Conservation (phyloP, 73 alveolate genomes). For the Tetrahymena elliotti region DNA sequence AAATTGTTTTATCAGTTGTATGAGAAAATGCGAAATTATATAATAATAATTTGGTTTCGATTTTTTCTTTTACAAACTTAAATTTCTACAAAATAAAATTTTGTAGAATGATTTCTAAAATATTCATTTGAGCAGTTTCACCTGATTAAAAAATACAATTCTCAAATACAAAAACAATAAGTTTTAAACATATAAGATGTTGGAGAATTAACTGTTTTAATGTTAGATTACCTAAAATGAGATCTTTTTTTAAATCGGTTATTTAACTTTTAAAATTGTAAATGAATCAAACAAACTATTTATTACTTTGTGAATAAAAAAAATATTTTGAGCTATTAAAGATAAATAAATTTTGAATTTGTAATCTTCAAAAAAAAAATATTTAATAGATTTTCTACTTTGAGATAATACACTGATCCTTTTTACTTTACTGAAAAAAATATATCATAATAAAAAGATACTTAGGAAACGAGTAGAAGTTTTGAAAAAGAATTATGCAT, state of each 20-base stretch:
- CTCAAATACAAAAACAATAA: neutral
- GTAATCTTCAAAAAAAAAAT: neutral
- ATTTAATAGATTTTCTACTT: too few relatives aligned
- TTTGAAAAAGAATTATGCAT: neutral
- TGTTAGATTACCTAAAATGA: neutral
- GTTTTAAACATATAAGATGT: neutral
- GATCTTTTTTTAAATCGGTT: neutral
- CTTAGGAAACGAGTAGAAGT: neutral
- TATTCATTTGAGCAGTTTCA: neutral
- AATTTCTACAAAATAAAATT: neutral
- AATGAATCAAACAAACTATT: neutral
- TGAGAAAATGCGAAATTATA: too few relatives aligned
- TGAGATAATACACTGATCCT: neutral
- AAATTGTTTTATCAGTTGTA: too few relatives aligned
- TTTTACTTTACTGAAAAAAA: neutral
- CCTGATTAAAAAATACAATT: neutral
- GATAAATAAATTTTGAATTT: neutral
- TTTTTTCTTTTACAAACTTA: too few relatives aligned
- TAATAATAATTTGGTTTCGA: too few relatives aligned
- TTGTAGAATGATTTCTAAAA: neutral
- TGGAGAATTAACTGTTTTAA: neutral
- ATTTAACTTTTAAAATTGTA: too few relatives aligned
- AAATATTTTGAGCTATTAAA: too few relatives aligned
- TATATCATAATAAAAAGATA: neutral
- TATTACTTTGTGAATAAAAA: too few relatives aligned